These are phyloP conservation scores for Persicaria tinctoria DNA, from an alignment of 148 eudicot genomes.

Conservation along the genomic window DNA sequence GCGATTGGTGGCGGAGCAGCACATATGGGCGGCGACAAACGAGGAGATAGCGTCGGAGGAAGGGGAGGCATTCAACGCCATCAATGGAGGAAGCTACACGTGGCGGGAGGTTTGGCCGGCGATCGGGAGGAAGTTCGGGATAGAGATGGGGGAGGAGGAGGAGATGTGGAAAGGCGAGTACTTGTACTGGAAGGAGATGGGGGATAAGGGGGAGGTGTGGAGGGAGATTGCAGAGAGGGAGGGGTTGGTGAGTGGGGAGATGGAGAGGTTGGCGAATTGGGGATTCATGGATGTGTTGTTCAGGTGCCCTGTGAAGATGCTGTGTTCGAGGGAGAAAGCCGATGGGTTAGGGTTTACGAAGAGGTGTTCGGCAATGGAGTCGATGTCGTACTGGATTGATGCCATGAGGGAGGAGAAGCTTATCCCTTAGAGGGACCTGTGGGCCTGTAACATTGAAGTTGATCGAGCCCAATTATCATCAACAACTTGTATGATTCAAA, in stretches of 20 bases:
- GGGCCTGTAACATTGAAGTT: no score
- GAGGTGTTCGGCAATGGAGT: slow-evolving; percentile 53
- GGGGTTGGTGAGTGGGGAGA: slow-evolving; percentile 40
- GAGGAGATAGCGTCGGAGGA: slow-evolving; percentile 20
- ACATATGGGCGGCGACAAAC: slow-evolving; percentile 71
- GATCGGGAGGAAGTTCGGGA: slow-evolving; percentile 49
- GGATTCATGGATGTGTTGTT: slow-evolving; percentile 59
- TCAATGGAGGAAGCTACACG: slow-evolving; percentile 51
- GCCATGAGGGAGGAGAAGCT: slow-evolving; percentile 57
- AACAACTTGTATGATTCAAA: no score
- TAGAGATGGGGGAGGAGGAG: slow-evolving; percentile 21
- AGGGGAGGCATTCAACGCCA: slow-evolving; percentile 67
- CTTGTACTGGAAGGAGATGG: slow-evolving; percentile 36
- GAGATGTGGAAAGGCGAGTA: slow-evolving; percentile 31
- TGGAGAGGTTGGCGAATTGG: slow-evolving; percentile 84
- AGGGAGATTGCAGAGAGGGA: slow-evolving; percentile 50
- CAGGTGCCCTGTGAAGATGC: slow-evolving; percentile 59
- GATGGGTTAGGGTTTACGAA: slow-evolving; percentile 49
- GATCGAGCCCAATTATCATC: no score
- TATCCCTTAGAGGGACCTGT: slow-evolving; percentile 36
- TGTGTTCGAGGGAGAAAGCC: slow-evolving; percentile 50
- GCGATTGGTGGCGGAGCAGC: slow-evolving; percentile 77
- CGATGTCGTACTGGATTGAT: slow-evolving; percentile 70
- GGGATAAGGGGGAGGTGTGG: slow-evolving; percentile 55
- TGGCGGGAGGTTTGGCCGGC: slow-evolving; percentile 71